Conservation (phyloP, 2,329 filamentous ascomycete genomes). For the Trichoderma simmonsii region DNA sequence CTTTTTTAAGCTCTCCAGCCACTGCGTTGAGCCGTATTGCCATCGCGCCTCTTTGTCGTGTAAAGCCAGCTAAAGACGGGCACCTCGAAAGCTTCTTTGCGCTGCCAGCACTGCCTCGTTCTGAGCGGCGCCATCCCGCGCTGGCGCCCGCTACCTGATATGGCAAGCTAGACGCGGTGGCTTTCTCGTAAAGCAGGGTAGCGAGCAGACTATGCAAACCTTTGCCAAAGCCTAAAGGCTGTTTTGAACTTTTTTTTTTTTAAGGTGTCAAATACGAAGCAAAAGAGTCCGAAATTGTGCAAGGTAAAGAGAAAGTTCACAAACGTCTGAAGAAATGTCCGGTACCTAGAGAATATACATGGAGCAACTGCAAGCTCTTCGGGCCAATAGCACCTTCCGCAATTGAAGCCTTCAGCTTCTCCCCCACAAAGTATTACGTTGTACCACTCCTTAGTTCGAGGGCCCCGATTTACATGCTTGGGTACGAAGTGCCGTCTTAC, state of each 20-base stretch:
- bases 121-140: conserved; percentile 4
- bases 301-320: neutral
- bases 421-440: neutral
- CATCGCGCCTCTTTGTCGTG: neutral
- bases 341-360: neutral
- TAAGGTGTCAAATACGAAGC: neutral
- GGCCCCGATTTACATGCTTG: neutral
- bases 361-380: neutral
- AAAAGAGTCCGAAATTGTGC: neutral
- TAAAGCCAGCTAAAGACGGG: neutral
- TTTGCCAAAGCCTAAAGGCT: neutral
- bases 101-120: neutral
- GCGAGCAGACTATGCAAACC: neutral
- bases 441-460: neutral
- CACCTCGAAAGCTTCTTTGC: conserved; percentile 1
- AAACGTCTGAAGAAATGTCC: neutral
- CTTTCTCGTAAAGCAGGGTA: neutral
- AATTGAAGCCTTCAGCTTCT: neutral
- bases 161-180: neutral
- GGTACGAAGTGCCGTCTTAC: neutral
- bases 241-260: neutral
- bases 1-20: neutral
- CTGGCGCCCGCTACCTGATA: neutral
- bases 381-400: neutral
- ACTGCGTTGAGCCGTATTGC: neutral